These are phyloP conservation scores for Tetrapisispora fleetii DNA, from an alignment of 805 yeast genomes.

Conservation along the genomic window DNA sequence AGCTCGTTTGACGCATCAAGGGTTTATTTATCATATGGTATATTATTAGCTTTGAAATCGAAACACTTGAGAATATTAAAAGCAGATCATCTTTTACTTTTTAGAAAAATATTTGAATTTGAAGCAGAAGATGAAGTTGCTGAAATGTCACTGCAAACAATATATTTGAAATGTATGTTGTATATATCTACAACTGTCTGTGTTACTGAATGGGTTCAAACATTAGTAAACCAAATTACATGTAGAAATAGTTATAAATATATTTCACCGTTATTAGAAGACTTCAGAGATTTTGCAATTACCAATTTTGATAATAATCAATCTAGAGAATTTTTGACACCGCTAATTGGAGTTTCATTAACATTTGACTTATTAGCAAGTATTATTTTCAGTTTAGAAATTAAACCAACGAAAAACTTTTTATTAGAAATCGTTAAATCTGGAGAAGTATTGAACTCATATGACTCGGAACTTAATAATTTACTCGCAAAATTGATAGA, in stretches of 20 bases:
- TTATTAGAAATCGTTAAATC: constrained; percentile 24
- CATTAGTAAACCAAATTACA: constrained; percentile 33
- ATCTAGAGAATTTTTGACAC: background rate
- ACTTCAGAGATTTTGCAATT: constrained; percentile 32
- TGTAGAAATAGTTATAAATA: constrained; percentile 19
- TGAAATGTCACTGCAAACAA: constrained; percentile 41
- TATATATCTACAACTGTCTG: constrained; percentile 28
- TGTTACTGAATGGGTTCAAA: constrained; percentile 23
- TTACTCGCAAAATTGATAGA: background rate
- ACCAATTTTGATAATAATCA: constrained; percentile 27
- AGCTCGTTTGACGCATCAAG: constrained; percentile 63
- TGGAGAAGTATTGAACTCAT: constrained; percentile 5
- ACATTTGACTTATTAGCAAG: constrained; percentile 19
- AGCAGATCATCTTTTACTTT: constrained; percentile 18
- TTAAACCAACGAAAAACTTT: constrained; percentile 11
- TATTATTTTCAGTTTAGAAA: constrained; percentile 16
- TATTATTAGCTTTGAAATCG: constrained; percentile 41
- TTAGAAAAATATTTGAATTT: constrained; percentile 31
- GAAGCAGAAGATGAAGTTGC: constrained; percentile 44
- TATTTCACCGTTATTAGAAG: constrained; percentile 28
- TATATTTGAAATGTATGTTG: constrained; percentile 38
- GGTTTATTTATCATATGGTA: constrained; percentile 48
- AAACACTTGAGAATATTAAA: constrained; percentile 12
- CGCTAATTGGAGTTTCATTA: constrained; percentile 5
- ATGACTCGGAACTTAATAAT: background rate